Percentiles rank a stretch among this genome's conserved stretches.
Evolutionary conservation across 1,284 basidiomycete genomes (phyloP).

Genomic region (Rhodotorula mucilaginosa): DNA sequence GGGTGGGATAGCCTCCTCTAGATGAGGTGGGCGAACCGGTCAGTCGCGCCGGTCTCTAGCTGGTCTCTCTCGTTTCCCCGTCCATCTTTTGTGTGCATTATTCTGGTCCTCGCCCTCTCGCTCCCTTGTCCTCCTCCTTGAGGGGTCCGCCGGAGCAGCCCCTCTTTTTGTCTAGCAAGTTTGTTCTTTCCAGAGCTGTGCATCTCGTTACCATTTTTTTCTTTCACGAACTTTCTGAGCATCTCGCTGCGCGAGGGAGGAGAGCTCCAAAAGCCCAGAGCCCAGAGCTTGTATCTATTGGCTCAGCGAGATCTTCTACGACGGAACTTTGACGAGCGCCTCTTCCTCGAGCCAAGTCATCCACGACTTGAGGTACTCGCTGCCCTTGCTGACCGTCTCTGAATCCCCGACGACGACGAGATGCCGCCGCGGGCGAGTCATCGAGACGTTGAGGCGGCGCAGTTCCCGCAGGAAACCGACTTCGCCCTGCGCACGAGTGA

Average conservation of each 20-base stretch:
- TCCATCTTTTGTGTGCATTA: no score
- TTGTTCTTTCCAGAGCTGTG: not conserved
- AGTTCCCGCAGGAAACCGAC: slow-evolving; percentile 91
- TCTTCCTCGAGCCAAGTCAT: slow-evolving; percentile 82
- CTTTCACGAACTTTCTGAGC: no score
- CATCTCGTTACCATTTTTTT: no score
- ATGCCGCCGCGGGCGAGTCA: slow-evolving; percentile 89
- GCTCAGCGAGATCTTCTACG: not conserved
- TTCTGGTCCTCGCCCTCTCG: not conserved
- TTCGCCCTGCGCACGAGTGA: slow-evolving; percentile 58
- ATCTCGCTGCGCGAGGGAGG: no score
- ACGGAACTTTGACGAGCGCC: slow-evolving; percentile 52
- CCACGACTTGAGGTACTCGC: slow-evolving; percentile 80
- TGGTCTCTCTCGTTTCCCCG: no score
- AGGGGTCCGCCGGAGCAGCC: no score
- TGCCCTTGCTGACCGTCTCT: slow-evolving; percentile 77
- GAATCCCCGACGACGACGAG: slow-evolving; percentile 87
- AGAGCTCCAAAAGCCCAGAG: no score
- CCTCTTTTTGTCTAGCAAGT: not conserved
- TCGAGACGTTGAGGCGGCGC: slow-evolving; percentile 80
- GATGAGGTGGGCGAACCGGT: no score
- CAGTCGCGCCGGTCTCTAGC: no score
- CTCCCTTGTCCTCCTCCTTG: no score
- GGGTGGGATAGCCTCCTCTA: slow-evolving; percentile 31
- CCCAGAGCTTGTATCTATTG: not conserved